Conservation (phyloP, 148 eudicot genomes). For the Nepenthes mirabilis region DNA sequence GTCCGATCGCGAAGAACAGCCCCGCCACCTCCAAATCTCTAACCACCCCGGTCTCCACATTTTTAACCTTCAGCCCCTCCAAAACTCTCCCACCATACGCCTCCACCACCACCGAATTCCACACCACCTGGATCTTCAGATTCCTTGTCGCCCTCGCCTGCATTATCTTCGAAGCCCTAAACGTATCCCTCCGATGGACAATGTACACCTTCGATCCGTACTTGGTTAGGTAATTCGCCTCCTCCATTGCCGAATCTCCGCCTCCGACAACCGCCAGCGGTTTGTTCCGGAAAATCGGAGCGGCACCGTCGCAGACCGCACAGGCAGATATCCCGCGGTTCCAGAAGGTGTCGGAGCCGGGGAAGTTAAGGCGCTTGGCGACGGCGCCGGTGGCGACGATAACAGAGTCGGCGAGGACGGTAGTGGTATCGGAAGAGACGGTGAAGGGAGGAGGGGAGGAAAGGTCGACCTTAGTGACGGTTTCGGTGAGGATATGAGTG, state of each 20-base stretch:
- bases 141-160: conserved; percentile 50
- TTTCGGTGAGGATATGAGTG: conserved; percentile 53
- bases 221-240: conserved; percentile 31
- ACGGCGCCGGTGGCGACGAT: conserved; percentile 79
- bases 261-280: conserved; percentile 38
- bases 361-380: conserved; percentile 44
- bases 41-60: conserved; percentile 49
- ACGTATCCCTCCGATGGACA: conserved; percentile 54
- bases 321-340: conserved; percentile 32
- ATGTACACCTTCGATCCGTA: conserved; percentile 63
- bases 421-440: conserved; percentile 19
- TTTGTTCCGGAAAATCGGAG: conserved; percentile 29
- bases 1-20: conserved; percentile 84
- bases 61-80: conserved; percentile 71
- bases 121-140: conserved; percentile 71
- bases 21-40: conserved; percentile 53
- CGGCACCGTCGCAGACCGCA: conserved; percentile 39
- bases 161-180: conserved; percentile 91
- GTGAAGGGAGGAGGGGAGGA: conserved; percentile 30
- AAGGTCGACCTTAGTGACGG: conserved; percentile 54
- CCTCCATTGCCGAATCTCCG: conserved; percentile 42
- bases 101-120: conserved; percentile 71
- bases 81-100: conserved; percentile 51
- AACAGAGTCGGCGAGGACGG: conserved; percentile 15
- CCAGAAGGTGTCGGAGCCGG: conserved; percentile 31